Conservation (phyloP, 2,329 filamentous ascomycete species). For the Ceratocystis harringtonii region DNA sequence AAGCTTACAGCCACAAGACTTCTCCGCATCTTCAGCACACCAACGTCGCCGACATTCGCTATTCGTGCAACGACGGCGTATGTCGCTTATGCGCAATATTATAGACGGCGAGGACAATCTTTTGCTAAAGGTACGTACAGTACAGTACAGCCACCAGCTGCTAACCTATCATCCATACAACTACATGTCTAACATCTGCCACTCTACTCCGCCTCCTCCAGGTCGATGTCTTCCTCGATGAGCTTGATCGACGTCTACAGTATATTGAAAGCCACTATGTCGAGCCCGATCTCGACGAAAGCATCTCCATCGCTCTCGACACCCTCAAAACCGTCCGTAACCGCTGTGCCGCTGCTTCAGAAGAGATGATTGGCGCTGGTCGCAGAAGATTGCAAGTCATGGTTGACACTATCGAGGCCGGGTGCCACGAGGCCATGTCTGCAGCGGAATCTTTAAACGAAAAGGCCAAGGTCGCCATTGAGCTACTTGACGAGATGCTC, state of each 20-base stretch:
- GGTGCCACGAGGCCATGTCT: slow-evolving; percentile 73
- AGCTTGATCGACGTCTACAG: slow-evolving; percentile 74
- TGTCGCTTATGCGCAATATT: slow-evolving; percentile 43
- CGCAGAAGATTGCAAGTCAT: slow-evolving; percentile 71
- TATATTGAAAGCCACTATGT: slow-evolving; percentile 81
- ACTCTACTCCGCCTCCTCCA: slow-evolving; percentile 22
- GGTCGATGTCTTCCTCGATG: slow-evolving; percentile 69
- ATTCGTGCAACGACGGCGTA: slow-evolving; percentile 27
- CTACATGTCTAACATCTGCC: not conserved
- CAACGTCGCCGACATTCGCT: slow-evolving; percentile 16
- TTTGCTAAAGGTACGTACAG: slow-evolving; percentile 35
- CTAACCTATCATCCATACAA: not conserved
- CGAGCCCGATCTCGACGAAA: slow-evolving; percentile 58
- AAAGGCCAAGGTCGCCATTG: slow-evolving; percentile 76
- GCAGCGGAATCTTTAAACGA: slow-evolving; percentile 80
- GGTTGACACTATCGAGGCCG: slow-evolving; percentile 77
- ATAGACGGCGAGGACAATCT: slow-evolving; percentile 49
- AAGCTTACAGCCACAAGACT: slow-evolving; percentile 12
- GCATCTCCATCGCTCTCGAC: slow-evolving; percentile 69
- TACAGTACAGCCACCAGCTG: not conserved
- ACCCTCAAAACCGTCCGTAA: slow-evolving; percentile 77
- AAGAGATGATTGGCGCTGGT: slow-evolving; percentile 76
- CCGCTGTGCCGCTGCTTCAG: slow-evolving; percentile 77
- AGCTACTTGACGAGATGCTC: slow-evolving; percentile 71
- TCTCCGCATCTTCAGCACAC: not conserved